Conservation (phyloP, 2,329 filamentous ascomycete species). For the Endoconidiophora laricicola region DNA sequence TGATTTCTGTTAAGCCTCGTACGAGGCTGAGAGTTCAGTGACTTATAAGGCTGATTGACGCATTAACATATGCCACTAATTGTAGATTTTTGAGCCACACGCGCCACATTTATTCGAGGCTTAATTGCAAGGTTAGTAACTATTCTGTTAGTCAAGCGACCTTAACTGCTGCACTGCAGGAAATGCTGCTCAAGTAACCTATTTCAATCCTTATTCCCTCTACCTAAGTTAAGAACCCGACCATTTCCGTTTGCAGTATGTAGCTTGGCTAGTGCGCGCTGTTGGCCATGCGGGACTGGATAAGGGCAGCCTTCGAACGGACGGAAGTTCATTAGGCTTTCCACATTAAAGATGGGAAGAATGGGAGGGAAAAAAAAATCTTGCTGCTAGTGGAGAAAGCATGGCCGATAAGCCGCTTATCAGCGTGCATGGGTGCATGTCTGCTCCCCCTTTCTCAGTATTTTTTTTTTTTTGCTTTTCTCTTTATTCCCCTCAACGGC, state of each 20-base stretch:
- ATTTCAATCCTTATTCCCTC: background rate
- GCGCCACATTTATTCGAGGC: no score
- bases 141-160: no score
- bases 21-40: no score
- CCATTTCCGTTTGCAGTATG: background rate
- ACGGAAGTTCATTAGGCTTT: background rate
- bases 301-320: background rate
- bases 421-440: conserved; percentile 2
- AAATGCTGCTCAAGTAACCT: background rate
- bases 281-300: background rate
- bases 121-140: no score
- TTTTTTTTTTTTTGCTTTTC: conserved; percentile 1
- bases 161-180: no score
- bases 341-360: no score
- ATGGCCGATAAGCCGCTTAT: conserved; percentile 9
- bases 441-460: conserved; percentile 5
- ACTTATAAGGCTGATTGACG: no score
- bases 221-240: background rate
- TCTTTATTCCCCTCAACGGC: background rate
- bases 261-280: conserved; percentile 8
- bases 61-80: no score
- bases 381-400: conserved; percentile 10
- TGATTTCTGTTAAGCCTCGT: background rate
- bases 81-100: no score
- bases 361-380: conserved; percentile 4